Base-by-base conservation (phyloP, 768 basidiomycete species). In the Xanthoconium stramineum region DNA sequence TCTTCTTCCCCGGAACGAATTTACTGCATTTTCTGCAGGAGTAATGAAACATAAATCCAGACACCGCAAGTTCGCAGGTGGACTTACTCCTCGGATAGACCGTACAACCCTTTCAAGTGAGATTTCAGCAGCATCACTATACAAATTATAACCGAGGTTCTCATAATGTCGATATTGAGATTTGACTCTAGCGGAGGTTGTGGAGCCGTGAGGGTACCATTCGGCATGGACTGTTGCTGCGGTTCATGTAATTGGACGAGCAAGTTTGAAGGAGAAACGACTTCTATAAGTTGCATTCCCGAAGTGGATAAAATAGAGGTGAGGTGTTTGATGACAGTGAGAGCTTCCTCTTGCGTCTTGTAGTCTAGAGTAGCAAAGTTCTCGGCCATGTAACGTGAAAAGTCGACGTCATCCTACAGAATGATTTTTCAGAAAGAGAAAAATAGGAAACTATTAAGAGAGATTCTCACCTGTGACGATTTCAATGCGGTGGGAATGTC, bases 351-450 rank as follows among this genome's bases (percentile, higher is more conserved):
- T 63, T 89, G 87, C 0, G 92, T 91, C 75, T 94, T 98, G 78
- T 95, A 98, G 35, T 98, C 94, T 57, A 99, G 83, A 1, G 88
- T 77, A 1, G 94, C 81, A 55, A 98, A 88, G 65, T 98, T 98
- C 69, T 98, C 97, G 0, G 92, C 88, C 83, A 98, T 90, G 74
- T 94, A 99, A 52, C 94, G 86, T 5, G 81, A 81, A 67, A 98
- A 93, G 47, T 88, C 84, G 51, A 95, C 78, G 64, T 97, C 91
- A 58, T 89, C 83, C 88, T 94, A 60, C 29, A 36, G 14, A 32
- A 20, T 14, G 33, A 24, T 24, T 32, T 20, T 43, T 57, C 15
- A 48, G 30, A 50, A 19, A 4, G 19, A 17, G 19, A 30, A 37
- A 5, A 7, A 19, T 14, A 6, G 17, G 28, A 6, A 28, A 13